Conservation (phyloP, 805 yeast species). For the Monosporozyma servazzii region DNA sequence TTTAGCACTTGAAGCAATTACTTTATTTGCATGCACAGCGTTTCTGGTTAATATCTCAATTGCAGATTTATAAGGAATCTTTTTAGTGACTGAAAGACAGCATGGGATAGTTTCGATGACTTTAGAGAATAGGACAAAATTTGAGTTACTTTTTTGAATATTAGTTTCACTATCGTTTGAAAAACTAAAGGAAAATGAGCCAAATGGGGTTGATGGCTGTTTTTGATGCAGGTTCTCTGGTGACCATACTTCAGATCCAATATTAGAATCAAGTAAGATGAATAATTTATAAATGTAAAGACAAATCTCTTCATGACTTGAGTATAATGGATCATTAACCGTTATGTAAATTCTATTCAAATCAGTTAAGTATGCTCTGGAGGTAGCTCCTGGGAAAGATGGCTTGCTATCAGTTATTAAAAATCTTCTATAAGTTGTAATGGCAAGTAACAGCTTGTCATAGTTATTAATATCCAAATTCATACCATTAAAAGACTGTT, state of each 20-base stretch:
- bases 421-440: slow-evolving; percentile 63
- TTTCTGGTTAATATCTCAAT: slow-evolving; percentile 74
- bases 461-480: slow-evolving; percentile 54
- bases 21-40: slow-evolving; percentile 54
- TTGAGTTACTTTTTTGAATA: slow-evolving; percentile 28
- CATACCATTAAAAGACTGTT: slow-evolving; percentile 47
- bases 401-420: slow-evolving; percentile 64
- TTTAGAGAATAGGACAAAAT: slow-evolving; percentile 56
- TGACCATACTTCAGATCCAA: slow-evolving; percentile 39
- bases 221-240: slow-evolving; percentile 31
- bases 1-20: slow-evolving; percentile 57
- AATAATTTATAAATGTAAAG: slow-evolving; percentile 46
- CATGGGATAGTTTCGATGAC: slow-evolving; percentile 69
- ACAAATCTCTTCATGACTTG: slow-evolving; percentile 63
- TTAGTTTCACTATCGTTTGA: slow-evolving; percentile 28
- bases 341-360: slow-evolving; percentile 28
- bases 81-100: slow-evolving; percentile 39
- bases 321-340: slow-evolving; percentile 22
- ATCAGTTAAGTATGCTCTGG: slow-evolving; percentile 26
- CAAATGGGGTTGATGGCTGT: slow-evolving; percentile 31
- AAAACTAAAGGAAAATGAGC: slow-evolving; percentile 34
- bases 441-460: slow-evolving; percentile 62
- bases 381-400: slow-evolving; percentile 51
- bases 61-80: slow-evolving; percentile 49
- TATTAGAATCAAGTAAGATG: slow-evolving; percentile 49